Evolutionary conservation across 1,139 yeast species (phyloP).

Genomic region (Blastobotrys aristatus): DNA sequence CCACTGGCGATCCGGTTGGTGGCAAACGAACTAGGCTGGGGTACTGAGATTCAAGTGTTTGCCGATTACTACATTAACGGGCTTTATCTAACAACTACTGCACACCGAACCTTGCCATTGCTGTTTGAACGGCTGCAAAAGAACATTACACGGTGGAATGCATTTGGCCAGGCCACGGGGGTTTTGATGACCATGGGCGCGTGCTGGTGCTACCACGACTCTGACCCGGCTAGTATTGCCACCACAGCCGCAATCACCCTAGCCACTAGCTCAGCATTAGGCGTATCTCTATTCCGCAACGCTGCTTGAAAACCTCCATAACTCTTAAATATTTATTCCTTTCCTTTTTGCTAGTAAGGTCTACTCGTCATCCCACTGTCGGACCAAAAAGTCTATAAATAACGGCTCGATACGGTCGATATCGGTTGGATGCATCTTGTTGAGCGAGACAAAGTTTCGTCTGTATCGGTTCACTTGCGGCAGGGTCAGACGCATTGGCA

Average conservation of each 20-base stretch:
- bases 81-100: not conserved
- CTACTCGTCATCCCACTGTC: slow-evolving; percentile 36
- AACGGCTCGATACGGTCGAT: slow-evolving; percentile 58
- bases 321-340: too few species aligned
- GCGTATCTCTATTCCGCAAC: too few species aligned
- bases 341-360: too few species aligned
- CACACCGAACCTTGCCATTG: not conserved
- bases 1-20: not conserved
- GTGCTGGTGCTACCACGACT: too few species aligned
- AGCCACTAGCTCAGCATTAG: too few species aligned
- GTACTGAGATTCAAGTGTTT: not conserved
- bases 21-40: not conserved
- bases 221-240: too few species aligned
- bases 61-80: not conserved
- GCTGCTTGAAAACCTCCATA: too few species aligned
- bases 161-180: not conserved
- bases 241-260: too few species aligned
- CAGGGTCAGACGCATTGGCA: slow-evolving; percentile 65
- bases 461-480: slow-evolving; percentile 81
- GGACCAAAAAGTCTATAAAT: slow-evolving; percentile 69
- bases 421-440: slow-evolving; percentile 69
- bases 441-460: slow-evolving; percentile 72
- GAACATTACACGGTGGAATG: not conserved
- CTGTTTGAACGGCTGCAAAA: not conserved
- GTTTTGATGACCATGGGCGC: not conserved